Base-by-base conservation (phyloP, 2,329 filamentous ascomycete genomes). In the Simplicillium sp. region DNA sequence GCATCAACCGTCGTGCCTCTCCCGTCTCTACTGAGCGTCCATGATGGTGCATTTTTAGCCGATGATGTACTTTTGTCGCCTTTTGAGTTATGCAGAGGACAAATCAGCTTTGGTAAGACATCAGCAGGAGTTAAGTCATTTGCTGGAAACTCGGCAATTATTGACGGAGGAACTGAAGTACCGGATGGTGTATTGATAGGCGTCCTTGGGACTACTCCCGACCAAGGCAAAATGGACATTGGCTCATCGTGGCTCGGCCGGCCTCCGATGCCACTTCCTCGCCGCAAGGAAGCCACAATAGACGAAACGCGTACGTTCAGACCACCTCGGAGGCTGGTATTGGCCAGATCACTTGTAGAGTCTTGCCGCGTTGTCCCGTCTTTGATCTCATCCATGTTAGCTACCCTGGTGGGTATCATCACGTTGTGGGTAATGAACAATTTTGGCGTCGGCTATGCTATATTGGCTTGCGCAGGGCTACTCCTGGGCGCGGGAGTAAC, bases 241-340 rank as follows among this genome's bases (percentile, higher is more conserved):
- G 49, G 48, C 11, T 45, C 48, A 3, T 50, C 49, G 4, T 51
- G 48, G 48, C 49, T 51, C 13, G 49, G 49, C 7, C 44, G 49
- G 3, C 49, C 49, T 11, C 38, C 49, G 6, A 51, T 51, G n/a
- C 34, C 43, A 12, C 43, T 50, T 1, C 48, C 49, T 9, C 48
- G 49, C 7, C 41, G 35, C 14, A 31, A 42, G 4, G 45, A 47
- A 16, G 31, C 41, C 28, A 32, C 39, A 25, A 42, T 46, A 11
- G 49, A 51, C 35, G 31, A 47, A 11, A 18, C 43, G 4, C 46
- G 46, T 14, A 51, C 49, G 11, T 51, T 51, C 40, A 39, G 44
- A 13, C 49, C 49, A 1, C 46, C 46, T 2, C 31, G 7, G 7
- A 40, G 36, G 12, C 46, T 50, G 7, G 31, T 46, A 11, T 2